Evolutionary conservation across 108 stramenopile genomes (phyloP).

Genomic region (Schizochytrium sp.): DNA sequence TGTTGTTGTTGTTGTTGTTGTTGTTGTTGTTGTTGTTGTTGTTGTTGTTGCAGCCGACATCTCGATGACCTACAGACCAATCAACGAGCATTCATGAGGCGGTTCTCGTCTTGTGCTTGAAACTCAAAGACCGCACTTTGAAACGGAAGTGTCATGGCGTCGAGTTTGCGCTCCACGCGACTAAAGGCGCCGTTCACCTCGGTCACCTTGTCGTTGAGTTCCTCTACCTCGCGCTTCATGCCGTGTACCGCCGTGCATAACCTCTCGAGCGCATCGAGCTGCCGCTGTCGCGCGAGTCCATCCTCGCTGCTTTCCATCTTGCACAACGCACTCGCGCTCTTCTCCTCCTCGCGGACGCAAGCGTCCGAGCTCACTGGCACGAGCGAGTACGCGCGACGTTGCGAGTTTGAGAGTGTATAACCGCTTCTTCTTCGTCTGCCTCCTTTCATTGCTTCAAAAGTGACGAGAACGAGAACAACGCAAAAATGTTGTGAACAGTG

Average conservation of each 20-base stretch:
- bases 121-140: slow-evolving; percentile 2
- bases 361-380: no score
- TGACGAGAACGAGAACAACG: no score
- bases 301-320: no score
- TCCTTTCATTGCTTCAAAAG: no score
- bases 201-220: background rate
- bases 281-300: background rate
- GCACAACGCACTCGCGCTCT: no score
- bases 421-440: no score
- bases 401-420: no score
- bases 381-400: no score
- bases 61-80: background rate
- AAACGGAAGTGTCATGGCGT: background rate
- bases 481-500: no score
- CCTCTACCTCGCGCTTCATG: background rate
- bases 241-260: background rate
- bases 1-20: no score
- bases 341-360: no score
- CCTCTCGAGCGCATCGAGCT: background rate
- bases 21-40: no score
- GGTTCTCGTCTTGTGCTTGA: background rate
- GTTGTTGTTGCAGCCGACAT: background rate
- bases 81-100: background rate
- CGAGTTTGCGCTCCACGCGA: background rate
- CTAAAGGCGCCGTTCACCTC: background rate